These are phyloP conservation scores for Gamsiella multidivaricata DNA, from an alignment of 192 early-diverging fungal genomes.

Conservation along the genomic window DNA sequence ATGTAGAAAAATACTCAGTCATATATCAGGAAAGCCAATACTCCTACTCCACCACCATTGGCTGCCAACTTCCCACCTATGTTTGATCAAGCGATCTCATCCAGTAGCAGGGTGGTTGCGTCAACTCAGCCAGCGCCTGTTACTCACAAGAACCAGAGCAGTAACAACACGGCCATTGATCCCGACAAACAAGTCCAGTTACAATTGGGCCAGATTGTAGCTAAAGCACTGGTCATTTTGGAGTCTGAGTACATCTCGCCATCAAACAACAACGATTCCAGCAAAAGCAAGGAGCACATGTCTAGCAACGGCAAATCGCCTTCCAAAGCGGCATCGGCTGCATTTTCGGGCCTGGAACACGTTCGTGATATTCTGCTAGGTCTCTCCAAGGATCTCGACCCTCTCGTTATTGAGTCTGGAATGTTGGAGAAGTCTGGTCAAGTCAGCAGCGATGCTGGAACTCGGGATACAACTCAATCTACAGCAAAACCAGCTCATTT, in stretches of 20 bases:
- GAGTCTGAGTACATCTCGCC: constrained; percentile 57
- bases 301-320: constrained; percentile 5
- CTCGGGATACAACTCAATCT: neutral
- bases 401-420: constrained; percentile 36
- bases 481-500: neutral
- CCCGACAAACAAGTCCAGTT: constrained; percentile 50
- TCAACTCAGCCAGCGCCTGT: constrained; percentile 20
- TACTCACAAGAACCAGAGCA: constrained; percentile 9
- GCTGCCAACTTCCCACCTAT: constrained; percentile 34
- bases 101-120: constrained; percentile 9
- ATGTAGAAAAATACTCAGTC: constrained; percentile 55
- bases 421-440: constrained; percentile 14
- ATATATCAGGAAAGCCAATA: constrained; percentile 33
- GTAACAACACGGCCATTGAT: neutral
- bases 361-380: constrained; percentile 63
- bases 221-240: constrained; percentile 54
- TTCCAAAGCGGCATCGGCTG: constrained; percentile 54
- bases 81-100: constrained; percentile 37
- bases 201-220: constrained; percentile 52
- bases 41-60: neutral
- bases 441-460: neutral
- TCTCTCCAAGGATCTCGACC: constrained; percentile 57
- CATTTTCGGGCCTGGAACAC: constrained; percentile 63
- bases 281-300: constrained; percentile 10
- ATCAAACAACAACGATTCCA: neutral